Base-by-base conservation (phyloP, 2,329 filamentous ascomycete genomes). In the Paraphaeosphaeria sporulosa region DNA sequence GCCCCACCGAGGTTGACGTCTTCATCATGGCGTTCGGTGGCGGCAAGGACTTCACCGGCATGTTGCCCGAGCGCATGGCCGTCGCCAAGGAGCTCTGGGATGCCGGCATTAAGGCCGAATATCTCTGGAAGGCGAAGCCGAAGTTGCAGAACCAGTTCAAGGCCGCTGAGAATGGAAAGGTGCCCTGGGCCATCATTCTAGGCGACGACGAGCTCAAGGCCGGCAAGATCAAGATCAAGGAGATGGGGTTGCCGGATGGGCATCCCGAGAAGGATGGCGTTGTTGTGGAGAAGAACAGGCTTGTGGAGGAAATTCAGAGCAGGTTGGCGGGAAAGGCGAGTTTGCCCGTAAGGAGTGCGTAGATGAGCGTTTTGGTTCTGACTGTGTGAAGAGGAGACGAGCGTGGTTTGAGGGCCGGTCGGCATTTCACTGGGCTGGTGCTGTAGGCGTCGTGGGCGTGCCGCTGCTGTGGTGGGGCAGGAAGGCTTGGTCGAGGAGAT, bases 1-100 rank as follows among this genome's bases (percentile, higher is more conserved):
- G 91, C 64, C 84, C 85, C 65, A 93, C 89, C 72, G 91, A 95
- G 69, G 90, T 94, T 2, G 94, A 98, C 73, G 93, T 94, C 48
- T 97, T 89, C 79, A 90, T 98, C 72, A 98, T 98, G 93, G 93
- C 93, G 0, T 93, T 97, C 73, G 94, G 93, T 71, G 90, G 90
- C 59, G 91, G 92, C 55, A 94, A 94, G 79, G 91, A 89, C 21
- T 94, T 94, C 78, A 90, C 85, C 17, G 93, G 92, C 48, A 83
- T 96, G 64, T 80, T 97, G 57, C 88, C 89, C 67, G 91, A 97
- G 82, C 90, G 94, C 66, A 94, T 97, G 88, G 83, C 88, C 27
- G 86, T 98, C 40, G 89, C 90, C 60, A 86, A 88, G 66, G 84
- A 84, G 65, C 83, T 98, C 52, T 96, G 94, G 93, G 89, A 93